Base-by-base conservation (phyloP, 1,139 yeast species). In the Debaryomycetaceae sp. region DNA sequence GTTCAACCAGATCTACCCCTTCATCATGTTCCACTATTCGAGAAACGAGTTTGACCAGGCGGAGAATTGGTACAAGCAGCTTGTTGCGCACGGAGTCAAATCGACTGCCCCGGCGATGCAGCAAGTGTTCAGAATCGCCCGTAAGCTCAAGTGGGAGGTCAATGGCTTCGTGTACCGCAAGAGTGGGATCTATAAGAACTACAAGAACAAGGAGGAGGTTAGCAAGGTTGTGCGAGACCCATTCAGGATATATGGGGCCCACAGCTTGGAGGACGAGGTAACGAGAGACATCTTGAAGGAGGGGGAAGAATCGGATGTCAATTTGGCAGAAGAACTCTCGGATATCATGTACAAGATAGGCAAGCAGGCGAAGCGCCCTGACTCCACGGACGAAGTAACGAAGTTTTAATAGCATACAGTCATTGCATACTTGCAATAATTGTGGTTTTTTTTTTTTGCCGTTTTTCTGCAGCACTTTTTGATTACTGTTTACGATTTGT, bases 1-100 rank as follows among this genome's bases (percentile, higher is more conserved):
- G 0, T 64, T 65, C 42, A 56, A 59, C 36, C 73, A 65, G 39
- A 42, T 65, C 2, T 63, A 51, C 31, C 71, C 73, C 1, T 62
- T 67, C 30, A 58, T 67, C 6, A 49, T 48, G 37, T 58, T 55
- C 37, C 68, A 65, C 37, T 60, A 61, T 38, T 42, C 44, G n/a
- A 43, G 56, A 15, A 44, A 51, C 9, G 65, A 65, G 30, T 42
- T 40, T 37, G 47, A 48, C 1, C 41, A 42, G 12, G 68, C 72
- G 2, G 53, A 57, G 31, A 30, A 48, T 10, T 67, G 73, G 73
- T 66, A 62, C 40, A 45, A 53, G n/a, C 51, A 62, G 24, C 38
- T 67, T 25, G 54, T 58, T 3, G 48, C 46, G 16, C 49, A 53
- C 33, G 70, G 68, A 2, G 61, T 61, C 4, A 38, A 38, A 12